Percentiles rank a stretch among this genome's conserved stretches.
Evolutionary conservation across 768 basidiomycete species (phyloP).

Genomic region (Mycena olivaceomarginata): DNA sequence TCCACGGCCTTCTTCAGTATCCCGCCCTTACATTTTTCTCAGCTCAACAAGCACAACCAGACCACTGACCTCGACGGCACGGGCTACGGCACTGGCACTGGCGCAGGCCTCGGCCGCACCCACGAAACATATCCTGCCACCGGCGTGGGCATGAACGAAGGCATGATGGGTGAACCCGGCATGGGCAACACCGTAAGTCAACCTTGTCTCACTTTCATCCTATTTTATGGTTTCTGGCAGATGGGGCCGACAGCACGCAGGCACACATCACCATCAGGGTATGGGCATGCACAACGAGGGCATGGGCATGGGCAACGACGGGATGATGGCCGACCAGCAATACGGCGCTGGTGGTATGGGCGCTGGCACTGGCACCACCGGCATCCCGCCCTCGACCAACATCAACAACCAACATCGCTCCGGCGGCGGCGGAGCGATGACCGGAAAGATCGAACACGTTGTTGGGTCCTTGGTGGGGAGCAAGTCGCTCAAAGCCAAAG

Average conservation of each 20-base stretch:
- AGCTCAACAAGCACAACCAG: slow-evolving; percentile 28
- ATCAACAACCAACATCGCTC: neutral
- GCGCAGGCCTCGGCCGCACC: slow-evolving; percentile 2
- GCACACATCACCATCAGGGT: neutral
- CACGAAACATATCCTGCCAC: neutral
- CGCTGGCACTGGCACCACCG: slow-evolving; percentile 4
- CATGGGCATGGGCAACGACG: slow-evolving; percentile 8
- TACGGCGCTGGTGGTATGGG: slow-evolving; percentile 17
- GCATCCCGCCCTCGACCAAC: slow-evolving; percentile 20
- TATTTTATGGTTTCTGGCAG: neutral
- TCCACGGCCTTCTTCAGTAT: too few relatives aligned
- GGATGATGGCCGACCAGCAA: slow-evolving; percentile 17
- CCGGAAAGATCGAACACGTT: slow-evolving; percentile 38
- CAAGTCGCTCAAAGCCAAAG: slow-evolving; percentile 35
- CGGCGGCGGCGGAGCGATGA: slow-evolving; percentile 24
- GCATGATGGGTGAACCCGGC: slow-evolving; percentile 14
- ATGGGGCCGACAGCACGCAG: slow-evolving; percentile 23
- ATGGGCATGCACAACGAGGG: too few relatives aligned
- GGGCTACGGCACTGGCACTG: slow-evolving; percentile 3
- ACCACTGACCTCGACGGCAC: neutral
- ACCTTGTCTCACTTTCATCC: neutral
- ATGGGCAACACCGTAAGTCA: slow-evolving; percentile 21
- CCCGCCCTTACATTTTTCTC: neutral
- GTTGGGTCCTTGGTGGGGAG: slow-evolving; percentile 34
- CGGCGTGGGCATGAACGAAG: neutral